A percentile compares a stretch with the other conserved stretches of the same genome.
phyloP scores from a whole-genome alignment of 108 stramenopile species.

The Skeletonema marinoi region DNA sequence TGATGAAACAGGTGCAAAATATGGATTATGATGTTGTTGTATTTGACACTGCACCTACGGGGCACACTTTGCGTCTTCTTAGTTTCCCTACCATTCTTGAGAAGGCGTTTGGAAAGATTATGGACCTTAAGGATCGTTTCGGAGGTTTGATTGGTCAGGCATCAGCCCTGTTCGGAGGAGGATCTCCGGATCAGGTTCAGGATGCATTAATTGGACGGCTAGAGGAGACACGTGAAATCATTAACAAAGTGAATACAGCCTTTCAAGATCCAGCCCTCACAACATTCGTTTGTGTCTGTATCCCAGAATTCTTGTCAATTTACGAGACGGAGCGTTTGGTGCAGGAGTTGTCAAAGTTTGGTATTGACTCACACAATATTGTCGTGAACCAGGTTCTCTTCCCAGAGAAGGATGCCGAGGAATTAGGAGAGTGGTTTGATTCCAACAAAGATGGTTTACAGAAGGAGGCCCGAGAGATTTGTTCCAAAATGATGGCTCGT shows the following conservation, averaged over 20 bases:
- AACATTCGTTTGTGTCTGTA: constrained; percentile 99
- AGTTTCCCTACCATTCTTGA: constrained; percentile 96
- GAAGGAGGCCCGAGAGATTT: constrained; percentile 93
- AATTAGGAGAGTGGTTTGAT: constrained; percentile 93
- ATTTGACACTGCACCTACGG: constrained; percentile 99
- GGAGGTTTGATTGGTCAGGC: constrained; percentile 96
- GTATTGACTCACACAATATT: constrained; percentile 98
- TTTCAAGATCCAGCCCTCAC: constrained; percentile 97
- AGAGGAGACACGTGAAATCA: constrained; percentile 90
- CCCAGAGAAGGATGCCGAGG: constrained; percentile 96
- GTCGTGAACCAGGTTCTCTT: constrained; percentile 99
- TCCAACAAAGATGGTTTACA: constrained; percentile 77
- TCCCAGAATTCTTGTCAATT: constrained; percentile 99
- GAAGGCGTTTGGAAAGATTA: constrained; percentile 95
- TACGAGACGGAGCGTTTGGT: constrained; percentile 99
- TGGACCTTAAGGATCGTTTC: constrained; percentile 97
- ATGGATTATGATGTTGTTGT: constrained; percentile 97
- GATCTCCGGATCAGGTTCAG: constrained; percentile 77
- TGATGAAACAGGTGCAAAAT: constrained; percentile 96
- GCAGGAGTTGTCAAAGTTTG: constrained; percentile 98
- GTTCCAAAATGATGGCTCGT: constrained; percentile 96
- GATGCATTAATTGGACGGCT: constrained; percentile 87
- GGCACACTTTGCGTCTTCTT: constrained; percentile 97
- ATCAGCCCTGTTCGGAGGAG: constrained; percentile 87
- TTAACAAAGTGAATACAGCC: constrained; percentile 94